Percentiles rank a stretch among this genome's conserved stretches.
These are phyloP conservation scores for Collybia nuda DNA, from an alignment of 768 basidiomycete genomes.

Conservation along the genomic window DNA sequence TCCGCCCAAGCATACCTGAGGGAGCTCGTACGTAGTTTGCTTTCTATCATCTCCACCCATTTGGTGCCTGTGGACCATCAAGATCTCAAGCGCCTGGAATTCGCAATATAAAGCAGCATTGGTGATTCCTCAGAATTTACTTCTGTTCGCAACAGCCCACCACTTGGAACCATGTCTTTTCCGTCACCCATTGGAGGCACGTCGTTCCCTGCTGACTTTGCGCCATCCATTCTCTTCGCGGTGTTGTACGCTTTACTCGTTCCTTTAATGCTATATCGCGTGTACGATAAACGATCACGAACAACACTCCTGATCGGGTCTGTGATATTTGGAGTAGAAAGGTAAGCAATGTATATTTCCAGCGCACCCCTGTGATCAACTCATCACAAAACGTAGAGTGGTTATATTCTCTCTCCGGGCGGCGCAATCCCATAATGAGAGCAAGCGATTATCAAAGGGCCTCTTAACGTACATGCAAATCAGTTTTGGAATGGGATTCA, in stretches of 20 bases:
- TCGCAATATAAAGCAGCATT: too few relatives aligned
- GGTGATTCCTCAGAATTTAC: too few relatives aligned
- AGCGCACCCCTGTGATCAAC: not conserved
- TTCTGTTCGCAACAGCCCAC: too few relatives aligned
- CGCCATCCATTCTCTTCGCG: constrained; percentile 8
- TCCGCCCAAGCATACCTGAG: too few relatives aligned
- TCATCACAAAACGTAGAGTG: not conserved
- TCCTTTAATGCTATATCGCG: constrained; percentile 6
- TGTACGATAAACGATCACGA: constrained; percentile 7
- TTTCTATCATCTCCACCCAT: too few relatives aligned
- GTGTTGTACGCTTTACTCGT: constrained; percentile 6
- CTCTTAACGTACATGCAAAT: constrained; percentile 21
- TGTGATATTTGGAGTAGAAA: constrained; percentile 7
- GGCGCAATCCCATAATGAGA: constrained; percentile 2
- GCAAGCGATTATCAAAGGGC: constrained; percentile 4
- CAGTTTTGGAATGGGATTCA: constrained; percentile 30
- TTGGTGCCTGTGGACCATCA: too few relatives aligned
- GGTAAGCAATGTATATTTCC: not conserved
- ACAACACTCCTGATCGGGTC: constrained; percentile 7
- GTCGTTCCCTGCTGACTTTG: constrained; percentile 5
- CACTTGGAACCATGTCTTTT: constrained; percentile 1
- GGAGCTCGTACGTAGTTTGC: too few relatives aligned
- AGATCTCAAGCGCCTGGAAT: too few relatives aligned
- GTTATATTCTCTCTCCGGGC: constrained; percentile 9
- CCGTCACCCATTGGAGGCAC: constrained; percentile 10